A percentile compares a stretch with the other conserved stretches of the same genome.
phyloP scores from a whole-genome alignment of 768 basidiomycete species.

The Crepidotus variabilis region DNA sequence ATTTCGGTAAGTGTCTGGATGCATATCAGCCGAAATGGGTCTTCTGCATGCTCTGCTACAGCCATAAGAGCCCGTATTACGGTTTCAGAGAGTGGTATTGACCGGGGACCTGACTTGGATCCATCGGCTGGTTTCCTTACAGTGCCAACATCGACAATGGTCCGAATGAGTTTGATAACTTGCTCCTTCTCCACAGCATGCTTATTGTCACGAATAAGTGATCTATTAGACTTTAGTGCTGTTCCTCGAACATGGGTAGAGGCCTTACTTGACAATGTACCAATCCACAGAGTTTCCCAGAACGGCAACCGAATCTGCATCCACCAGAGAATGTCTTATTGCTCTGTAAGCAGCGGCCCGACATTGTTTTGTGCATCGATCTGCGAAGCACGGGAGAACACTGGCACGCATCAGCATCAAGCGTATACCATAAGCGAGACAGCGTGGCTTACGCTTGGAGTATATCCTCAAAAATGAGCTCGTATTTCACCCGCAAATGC shows the following conservation, averaged over 20 bases:
- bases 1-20: slow-evolving; percentile 90
- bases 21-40: slow-evolving; percentile 78
- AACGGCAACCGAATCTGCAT: slow-evolving; percentile 62
- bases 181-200: slow-evolving; percentile 87
- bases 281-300: slow-evolving; percentile 76
- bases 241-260: slow-evolving; percentile 2
- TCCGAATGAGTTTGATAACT: slow-evolving; percentile 83
- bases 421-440: background rate
- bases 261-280: slow-evolving; percentile 79
- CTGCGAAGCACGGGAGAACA: slow-evolving; percentile 74
- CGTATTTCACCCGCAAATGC: slow-evolving; percentile 72
- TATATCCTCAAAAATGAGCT: slow-evolving; percentile 65
- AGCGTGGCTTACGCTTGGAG: slow-evolving; percentile 63
- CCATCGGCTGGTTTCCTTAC: slow-evolving; percentile 42
- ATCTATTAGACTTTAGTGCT: slow-evolving; percentile 39
- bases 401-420: slow-evolving; percentile 33
- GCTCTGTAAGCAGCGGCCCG: slow-evolving; percentile 83
- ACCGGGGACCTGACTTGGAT: slow-evolving; percentile 36
- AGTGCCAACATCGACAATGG: slow-evolving; percentile 75
- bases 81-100: slow-evolving; percentile 64
- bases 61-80: slow-evolving; percentile 89
- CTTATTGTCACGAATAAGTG: slow-evolving; percentile 82
- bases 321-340: slow-evolving; percentile 74
- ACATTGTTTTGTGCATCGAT: slow-evolving; percentile 65
- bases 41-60: slow-evolving; percentile 89